These are phyloP conservation scores for Fonsecaea multimorphosa DNA, from an alignment of 2,329 filamentous ascomycete genomes.

Conservation along the genomic window DNA sequence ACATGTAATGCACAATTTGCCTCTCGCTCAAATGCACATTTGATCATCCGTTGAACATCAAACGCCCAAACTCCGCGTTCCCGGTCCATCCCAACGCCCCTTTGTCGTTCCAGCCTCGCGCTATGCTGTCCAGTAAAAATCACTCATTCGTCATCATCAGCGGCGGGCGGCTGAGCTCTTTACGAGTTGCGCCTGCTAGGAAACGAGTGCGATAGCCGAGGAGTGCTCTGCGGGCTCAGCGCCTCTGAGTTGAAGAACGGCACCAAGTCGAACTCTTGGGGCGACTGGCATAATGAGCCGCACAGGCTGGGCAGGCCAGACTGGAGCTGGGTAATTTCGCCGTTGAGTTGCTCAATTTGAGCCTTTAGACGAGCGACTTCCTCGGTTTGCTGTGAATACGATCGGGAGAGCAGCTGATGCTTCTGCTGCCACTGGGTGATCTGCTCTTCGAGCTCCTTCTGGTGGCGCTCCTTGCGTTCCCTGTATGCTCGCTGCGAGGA, in stretches of 20 bases:
- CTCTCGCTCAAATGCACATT: constrained; percentile 16
- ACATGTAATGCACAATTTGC: constrained; percentile 10
- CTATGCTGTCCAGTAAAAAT: constrained; percentile 25
- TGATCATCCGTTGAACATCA: background rate
- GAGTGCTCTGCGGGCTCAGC: constrained; percentile 27
- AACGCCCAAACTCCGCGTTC: constrained; percentile 1
- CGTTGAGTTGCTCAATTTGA: constrained; percentile 37
- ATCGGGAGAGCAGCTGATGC: constrained; percentile 33
- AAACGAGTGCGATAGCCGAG: constrained; percentile 20
- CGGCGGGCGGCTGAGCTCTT: background rate
- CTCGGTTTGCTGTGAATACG: constrained; percentile 34
- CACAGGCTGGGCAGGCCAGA: constrained; percentile 30
- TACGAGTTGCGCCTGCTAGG: constrained; percentile 22
- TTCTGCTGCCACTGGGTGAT: constrained; percentile 37
- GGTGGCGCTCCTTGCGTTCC: constrained; percentile 92
- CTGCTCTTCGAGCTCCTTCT: constrained; percentile 81
- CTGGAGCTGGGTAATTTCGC: constrained; percentile 35
- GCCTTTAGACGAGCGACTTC: constrained; percentile 35
- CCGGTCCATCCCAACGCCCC: background rate
- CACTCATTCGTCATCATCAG: background rate
- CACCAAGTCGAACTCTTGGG: constrained; percentile 37
- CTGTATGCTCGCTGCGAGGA: constrained; percentile 84
- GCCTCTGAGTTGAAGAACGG: constrained; percentile 32
- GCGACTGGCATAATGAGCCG: constrained; percentile 31
- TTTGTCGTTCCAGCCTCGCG: constrained; percentile 16